Evolutionary conservation across 768 basidiomycete species (phyloP).

Genomic region (Tylopilus rubrobrunneus): DNA sequence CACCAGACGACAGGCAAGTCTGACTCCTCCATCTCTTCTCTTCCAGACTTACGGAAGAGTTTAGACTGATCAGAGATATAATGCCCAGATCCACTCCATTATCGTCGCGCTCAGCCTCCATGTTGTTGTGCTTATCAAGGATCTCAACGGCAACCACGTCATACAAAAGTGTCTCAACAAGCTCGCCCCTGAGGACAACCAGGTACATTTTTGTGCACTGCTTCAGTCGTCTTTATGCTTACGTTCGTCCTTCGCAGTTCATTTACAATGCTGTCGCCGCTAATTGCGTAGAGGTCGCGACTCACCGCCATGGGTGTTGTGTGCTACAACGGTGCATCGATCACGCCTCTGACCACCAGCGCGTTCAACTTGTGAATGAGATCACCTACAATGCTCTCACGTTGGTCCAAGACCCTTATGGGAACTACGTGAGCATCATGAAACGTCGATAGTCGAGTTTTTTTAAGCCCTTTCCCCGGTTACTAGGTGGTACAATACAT

Average conservation of each 20-base stretch:
- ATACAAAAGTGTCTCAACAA: slow-evolving; percentile 99
- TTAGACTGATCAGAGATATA: slow-evolving; percentile 80
- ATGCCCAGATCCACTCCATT: slow-evolving; percentile 92
- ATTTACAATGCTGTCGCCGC: slow-evolving; percentile 99
- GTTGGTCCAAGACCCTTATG: slow-evolving; percentile 95
- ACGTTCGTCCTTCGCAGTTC: slow-evolving; percentile 50
- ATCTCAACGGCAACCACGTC: slow-evolving; percentile 94
- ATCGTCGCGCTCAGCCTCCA: slow-evolving; percentile 95
- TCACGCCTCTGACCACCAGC: slow-evolving; percentile 93
- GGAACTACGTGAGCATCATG: slow-evolving; percentile 68
- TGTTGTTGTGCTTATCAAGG: slow-evolving; percentile 99
- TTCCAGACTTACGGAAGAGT: slow-evolving; percentile 50
- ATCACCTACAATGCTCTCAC: slow-evolving; percentile 98
- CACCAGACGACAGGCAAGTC: slow-evolving; percentile 84
- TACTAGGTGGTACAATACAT: slow-evolving; percentile 95
- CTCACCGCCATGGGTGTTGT: slow-evolving; percentile 97
- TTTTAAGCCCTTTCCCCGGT: slow-evolving; percentile 1
- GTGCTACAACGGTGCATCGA: slow-evolving; percentile 98
- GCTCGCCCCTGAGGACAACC: slow-evolving; percentile 96
- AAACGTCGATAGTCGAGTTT: not conserved
- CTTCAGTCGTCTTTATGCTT: not conserved
- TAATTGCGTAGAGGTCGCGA: slow-evolving; percentile 98
- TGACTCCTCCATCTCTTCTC: slow-evolving; percentile 31
- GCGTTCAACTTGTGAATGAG: slow-evolving; percentile 95
- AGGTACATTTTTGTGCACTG: slow-evolving; percentile 44